Evolutionary conservation across 345 rosid species (phyloP).

Genomic region (Fremontodendron californicum): DNA sequence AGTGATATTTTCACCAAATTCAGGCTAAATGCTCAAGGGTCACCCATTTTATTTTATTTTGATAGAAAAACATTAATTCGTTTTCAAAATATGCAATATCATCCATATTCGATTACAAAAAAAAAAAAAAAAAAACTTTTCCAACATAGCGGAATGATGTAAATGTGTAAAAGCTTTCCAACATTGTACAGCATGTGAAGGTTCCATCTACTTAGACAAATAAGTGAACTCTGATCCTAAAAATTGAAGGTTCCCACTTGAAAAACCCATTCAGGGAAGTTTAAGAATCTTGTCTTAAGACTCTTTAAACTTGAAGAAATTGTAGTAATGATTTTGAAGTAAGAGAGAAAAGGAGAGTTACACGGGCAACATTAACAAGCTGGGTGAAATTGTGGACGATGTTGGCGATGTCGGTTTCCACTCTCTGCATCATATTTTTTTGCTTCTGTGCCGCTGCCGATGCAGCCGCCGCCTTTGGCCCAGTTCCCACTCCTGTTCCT

Average conservation of each 20-base stretch:
- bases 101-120: neutral
- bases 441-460: conserved; percentile 84
- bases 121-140: neutral
- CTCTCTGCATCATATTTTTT: conserved; percentile 75
- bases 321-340: neutral
- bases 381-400: conserved; percentile 84
- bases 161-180: neutral
- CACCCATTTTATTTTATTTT: too few relatives aligned
- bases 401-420: conserved; percentile 72
- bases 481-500: conserved; percentile 54
- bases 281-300: neutral
- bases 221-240: neutral
- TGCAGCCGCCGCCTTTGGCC: conserved; percentile 80
- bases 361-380: conserved; percentile 76
- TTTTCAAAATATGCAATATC: neutral
- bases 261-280: neutral
- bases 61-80: too few relatives aligned
- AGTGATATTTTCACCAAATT: neutral
- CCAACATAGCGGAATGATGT: neutral
- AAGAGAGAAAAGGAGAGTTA: conserved; percentile 17
- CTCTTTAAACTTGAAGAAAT: neutral
- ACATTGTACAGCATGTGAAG: neutral
- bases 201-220: too few relatives aligned
- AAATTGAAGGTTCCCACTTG: neutral
- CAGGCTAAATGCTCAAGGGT: neutral